These are phyloP conservation scores for Asclepias syriaca DNA, from an alignment of 257 asterid genomes.

Conservation along the genomic window DNA sequence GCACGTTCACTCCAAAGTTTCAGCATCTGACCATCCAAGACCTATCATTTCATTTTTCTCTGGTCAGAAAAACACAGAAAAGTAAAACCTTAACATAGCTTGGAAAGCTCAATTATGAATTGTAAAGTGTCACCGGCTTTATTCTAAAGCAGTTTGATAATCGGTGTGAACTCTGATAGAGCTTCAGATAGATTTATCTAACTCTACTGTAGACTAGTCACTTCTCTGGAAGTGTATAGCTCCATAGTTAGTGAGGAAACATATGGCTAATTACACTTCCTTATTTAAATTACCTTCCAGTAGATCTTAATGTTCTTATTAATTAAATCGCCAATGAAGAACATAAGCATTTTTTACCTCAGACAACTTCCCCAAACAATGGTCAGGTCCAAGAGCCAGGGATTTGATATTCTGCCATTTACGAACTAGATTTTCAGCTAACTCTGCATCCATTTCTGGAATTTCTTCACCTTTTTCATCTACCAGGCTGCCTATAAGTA, in stretches of 20 bases:
- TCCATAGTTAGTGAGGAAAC: neutral
- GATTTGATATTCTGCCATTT: slow-evolving; percentile 89
- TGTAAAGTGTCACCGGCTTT: neutral
- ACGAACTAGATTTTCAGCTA: slow-evolving; percentile 74
- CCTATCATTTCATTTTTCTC: slow-evolving; percentile 38
- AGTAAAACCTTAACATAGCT: neutral
- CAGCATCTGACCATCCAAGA: slow-evolving; percentile 95
- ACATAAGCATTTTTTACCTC: slow-evolving; percentile 44
- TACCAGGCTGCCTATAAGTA: slow-evolving; percentile 40
- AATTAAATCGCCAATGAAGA: neutral
- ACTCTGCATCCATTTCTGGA: slow-evolving; percentile 87
- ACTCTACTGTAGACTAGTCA: neutral
- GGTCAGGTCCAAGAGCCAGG: slow-evolving; percentile 90
- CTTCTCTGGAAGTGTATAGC: neutral
- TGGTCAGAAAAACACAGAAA: neutral
- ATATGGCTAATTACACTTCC: neutral
- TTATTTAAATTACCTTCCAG: neutral
- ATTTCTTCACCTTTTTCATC: slow-evolving; percentile 47
- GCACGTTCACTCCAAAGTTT: slow-evolving; percentile 85
- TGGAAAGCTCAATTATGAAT: neutral
- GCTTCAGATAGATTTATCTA: neutral
- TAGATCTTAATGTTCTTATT: neutral
- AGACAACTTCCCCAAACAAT: slow-evolving; percentile 52
- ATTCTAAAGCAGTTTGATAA: neutral
- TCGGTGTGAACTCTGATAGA: neutral